phyloP scores from a whole-genome alignment of 495 filamentous ascomycete species.

The Penicillium dipodomyicola region DNA sequence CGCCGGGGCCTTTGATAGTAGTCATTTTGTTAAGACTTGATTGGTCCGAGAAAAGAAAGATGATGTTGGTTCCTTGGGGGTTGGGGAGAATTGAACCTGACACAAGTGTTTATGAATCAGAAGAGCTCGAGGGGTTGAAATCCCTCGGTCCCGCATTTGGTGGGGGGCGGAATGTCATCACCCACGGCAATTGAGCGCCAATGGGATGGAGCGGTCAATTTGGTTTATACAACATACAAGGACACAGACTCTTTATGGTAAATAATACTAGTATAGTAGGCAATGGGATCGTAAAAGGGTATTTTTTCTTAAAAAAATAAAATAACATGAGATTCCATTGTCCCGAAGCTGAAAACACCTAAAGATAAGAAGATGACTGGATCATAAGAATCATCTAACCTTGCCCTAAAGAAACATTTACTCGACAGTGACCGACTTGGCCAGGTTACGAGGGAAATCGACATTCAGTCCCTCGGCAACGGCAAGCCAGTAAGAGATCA shows the following conservation, averaged over 20 bases:
- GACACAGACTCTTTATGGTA: neutral
- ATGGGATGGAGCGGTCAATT: too few species aligned
- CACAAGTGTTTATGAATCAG: neutral
- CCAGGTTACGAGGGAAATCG: conserved; percentile 95
- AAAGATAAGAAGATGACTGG: conserved; percentile 26
- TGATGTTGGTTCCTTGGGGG: neutral
- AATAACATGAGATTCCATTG: conserved; percentile 20
- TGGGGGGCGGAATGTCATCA: conserved; percentile 26
- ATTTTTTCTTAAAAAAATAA: neutral
- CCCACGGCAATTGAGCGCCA: conserved; percentile 18
- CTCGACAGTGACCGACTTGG: conserved; percentile 98
- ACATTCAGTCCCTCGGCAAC: conserved; percentile 94
- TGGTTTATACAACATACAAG: neutral
- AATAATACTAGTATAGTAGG: neutral
- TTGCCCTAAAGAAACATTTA: conserved; percentile 46
- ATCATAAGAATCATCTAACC: conserved; percentile 32
- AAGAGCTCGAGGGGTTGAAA: conserved; percentile 12
- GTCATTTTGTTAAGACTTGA: conserved; percentile 29
- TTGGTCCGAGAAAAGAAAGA: neutral
- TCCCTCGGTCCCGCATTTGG: conserved; percentile 27
- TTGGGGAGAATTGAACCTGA: conserved; percentile 1
- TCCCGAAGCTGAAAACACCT: conserved; percentile 22
- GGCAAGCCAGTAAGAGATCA: conserved; percentile 98
- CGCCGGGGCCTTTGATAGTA: conserved; percentile 60
- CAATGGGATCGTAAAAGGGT: neutral